These are phyloP conservation scores for Aphanoascus verrucosus DNA, from an alignment of 2,329 filamentous ascomycete genomes.

Conservation along the genomic window DNA sequence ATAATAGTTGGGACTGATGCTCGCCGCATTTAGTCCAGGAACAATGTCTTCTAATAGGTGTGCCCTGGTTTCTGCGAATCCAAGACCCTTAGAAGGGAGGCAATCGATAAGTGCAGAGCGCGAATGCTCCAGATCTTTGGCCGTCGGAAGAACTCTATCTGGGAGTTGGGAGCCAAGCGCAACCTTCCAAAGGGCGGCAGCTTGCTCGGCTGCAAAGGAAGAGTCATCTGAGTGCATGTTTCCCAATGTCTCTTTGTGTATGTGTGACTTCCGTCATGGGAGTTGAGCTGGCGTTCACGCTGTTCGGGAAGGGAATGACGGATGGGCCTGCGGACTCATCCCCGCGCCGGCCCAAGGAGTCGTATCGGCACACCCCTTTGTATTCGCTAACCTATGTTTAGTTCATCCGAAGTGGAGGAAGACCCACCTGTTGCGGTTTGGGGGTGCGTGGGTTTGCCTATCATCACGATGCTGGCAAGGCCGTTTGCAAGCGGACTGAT, in stretches of 20 bases:
- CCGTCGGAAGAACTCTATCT: constrained; percentile 26
- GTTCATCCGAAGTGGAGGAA: no score
- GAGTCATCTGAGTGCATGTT: background rate
- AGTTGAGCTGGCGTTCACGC: no score
- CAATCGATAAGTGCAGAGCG: constrained; percentile 25
- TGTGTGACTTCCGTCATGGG: constrained; percentile 1
- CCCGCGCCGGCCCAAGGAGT: no score
- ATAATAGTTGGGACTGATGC: constrained; percentile 60
- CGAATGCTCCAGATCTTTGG: constrained; percentile 24
- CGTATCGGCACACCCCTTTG: no score
- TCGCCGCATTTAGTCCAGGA: constrained; percentile 54
- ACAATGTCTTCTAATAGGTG: constrained; percentile 36
- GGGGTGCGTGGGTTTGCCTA: no score
- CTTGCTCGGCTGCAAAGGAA: background rate
- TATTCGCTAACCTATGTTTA: no score
- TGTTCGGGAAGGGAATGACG: no score
- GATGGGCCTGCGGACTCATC: no score
- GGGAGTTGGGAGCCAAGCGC: constrained; percentile 19
- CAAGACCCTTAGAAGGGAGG: constrained; percentile 24
- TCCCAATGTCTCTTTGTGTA: background rate
- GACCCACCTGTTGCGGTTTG: no score
- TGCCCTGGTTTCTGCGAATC: constrained; percentile 24
- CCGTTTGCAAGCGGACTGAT: no score
- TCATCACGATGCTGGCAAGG: no score
- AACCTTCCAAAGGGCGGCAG: background rate